Evolutionary conservation across 306 rosid species (phyloP), one percentile per base, ranked within the genome.

Genomic region (Gastrolobium bilobum): DNA sequence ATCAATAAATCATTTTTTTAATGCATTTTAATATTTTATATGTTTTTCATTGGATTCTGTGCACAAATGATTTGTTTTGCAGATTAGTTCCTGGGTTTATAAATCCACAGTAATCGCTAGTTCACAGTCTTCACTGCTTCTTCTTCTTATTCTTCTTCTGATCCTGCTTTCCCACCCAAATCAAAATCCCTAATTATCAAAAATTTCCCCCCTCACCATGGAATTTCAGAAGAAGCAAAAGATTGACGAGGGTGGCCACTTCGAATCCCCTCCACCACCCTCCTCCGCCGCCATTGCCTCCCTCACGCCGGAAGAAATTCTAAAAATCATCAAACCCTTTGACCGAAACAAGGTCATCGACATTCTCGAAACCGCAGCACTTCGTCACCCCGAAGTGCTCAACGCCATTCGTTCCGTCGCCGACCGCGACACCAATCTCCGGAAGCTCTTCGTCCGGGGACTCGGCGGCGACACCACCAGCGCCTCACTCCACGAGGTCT

Each of bases 401-500:
- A 87, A 83, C 13, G 79, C 26, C 26, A 20, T 20, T 20, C 26
- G 26, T 20, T 20, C 26, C 26, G 26, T 20, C 26, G 26, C 92
- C 10, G 93, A 91, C 47, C 58, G 84, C 6, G 97, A 91, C 38
- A 58, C 81, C 46, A 77, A 93, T 1, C 87, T 84, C 77, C 90
- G 97, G 26, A 91, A 89, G 85, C 91, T 91, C 71, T 91, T 89
- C 78, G 73, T 91, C 68, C 89, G 97, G 2, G 93, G 93, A n/a
- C 97, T 91, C 38, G 86, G 88, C 4, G 86, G 86, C 62, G 93
- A 91, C 51, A 91, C 97, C 48, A 84, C 92, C 69, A 83, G 89
- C 3, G 97, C 86, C 3, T 83, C 88, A 11, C 90, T 91, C 60
- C 91, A 89, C 10, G n/a, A 82, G 37, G 85, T 86, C 33, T 91